These are phyloP conservation scores for Tetrapisispora phaffii DNA, from an alignment of 805 yeast genomes.

Conservation along the genomic window DNA sequence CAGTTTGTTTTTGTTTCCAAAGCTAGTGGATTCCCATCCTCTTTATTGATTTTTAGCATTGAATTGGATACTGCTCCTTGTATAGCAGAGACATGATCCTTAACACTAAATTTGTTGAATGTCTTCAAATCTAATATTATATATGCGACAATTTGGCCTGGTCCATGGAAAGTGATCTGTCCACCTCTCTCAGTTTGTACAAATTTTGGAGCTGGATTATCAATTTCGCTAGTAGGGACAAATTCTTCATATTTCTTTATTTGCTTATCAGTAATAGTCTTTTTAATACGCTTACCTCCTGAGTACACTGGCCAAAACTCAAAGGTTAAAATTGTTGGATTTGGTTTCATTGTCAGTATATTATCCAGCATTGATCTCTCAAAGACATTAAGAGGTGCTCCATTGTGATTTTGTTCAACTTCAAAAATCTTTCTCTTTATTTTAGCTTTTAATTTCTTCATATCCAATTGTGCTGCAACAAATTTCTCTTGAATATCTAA, in stretches of 20 bases:
- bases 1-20: constrained; percentile 35
- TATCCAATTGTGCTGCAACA: constrained; percentile 46
- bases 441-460: constrained; percentile 43
- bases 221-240: constrained; percentile 16
- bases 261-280: constrained; percentile 33
- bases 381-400: constrained; percentile 32
- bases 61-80: constrained; percentile 47
- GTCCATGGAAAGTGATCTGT: constrained; percentile 92
- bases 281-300: constrained; percentile 76
- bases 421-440: constrained; percentile 34
- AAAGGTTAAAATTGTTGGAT: constrained; percentile 67
- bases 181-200: constrained; percentile 89
- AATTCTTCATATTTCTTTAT: constrained; percentile 18
- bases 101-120: constrained; percentile 46
- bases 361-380: constrained; percentile 38
- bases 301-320: constrained; percentile 84
- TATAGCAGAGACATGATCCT: constrained; percentile 57
- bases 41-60: constrained; percentile 19
- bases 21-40: constrained; percentile 5
- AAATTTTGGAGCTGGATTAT: constrained; percentile 43
- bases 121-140: constrained; percentile 62
- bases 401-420: constrained; percentile 32
- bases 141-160: constrained; percentile 86
- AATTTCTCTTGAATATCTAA: constrained; percentile 46
- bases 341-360: constrained; percentile 41